Base-by-base conservation (phyloP, 2,329 filamentous ascomycete genomes). In the Diplocarpon mali region DNA sequence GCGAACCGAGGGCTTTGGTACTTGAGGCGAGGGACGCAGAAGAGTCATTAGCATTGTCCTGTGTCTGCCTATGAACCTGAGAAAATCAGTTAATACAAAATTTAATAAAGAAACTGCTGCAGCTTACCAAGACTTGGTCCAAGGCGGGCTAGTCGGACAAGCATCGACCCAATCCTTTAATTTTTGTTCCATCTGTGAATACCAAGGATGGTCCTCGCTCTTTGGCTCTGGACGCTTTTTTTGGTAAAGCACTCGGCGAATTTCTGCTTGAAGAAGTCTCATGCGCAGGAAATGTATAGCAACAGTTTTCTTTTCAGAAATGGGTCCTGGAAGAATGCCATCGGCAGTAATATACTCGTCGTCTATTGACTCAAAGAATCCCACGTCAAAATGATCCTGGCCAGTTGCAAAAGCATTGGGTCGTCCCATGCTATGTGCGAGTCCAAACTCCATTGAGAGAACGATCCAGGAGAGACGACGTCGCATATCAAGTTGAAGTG, bases 241-340 rank as follows among this genome's bases (percentile, higher is more conserved):
- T 55, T 94, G 82, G 61, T 98, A 96, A 1, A 96, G 69, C 6
- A 80, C 82, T 46, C 88, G 77, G 46, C 88, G 75, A 35, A 95
- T 92, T 64, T 96, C 90, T 12, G 89, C 78, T 61, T 95, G 89
- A 11, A 89, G 69, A 46, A 93, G 65, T 44, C 87, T 75, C 86
- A 95, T 93, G 60, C 85, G 90, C 68, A 88, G 88, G 57, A 94
- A 92, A 62, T 98, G 90, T 49, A 95, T 88, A 2, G 87, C 82
- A 20, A 94, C 80, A 56, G 85, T 77, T 63, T 98, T 98, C 60
- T 85, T 86, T 53, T 89, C 73, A 31, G 85, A 86, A 1, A 76
- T 72, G 5, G 81, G 82, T 1, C 81, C 84, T 0, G 80, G 73
- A 16, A 78, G 67, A 45, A 95, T 83, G 2, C 87, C 89, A 29